Evolutionary conservation across 2,329 filamentous ascomycete species (phyloP).

Genomic region (Colletotrichum lupini): DNA sequence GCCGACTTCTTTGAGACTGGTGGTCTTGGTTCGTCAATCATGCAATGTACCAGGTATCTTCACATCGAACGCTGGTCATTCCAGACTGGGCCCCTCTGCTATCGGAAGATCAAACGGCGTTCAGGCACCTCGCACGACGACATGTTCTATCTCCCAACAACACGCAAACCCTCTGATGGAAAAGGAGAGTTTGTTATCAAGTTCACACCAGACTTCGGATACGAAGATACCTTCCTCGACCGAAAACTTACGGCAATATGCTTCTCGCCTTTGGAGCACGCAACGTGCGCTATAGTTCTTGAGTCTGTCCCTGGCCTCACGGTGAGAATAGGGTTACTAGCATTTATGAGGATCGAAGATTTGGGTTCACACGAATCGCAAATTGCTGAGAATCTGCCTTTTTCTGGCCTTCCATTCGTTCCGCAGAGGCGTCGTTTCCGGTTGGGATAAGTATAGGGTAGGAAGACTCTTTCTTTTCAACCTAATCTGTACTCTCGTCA

Average conservation of each 20-base stretch:
- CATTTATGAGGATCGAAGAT: not conserved
- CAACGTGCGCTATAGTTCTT: not conserved
- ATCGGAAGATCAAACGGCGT: not conserved
- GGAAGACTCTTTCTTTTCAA: not conserved
- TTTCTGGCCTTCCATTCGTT: not conserved
- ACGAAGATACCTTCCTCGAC: not conserved
- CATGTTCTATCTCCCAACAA: not conserved
- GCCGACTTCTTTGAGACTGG: not conserved
- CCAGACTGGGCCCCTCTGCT: not conserved
- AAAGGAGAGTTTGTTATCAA: not conserved
- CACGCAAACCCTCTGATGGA: not conserved
- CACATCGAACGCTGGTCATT: slow-evolving; percentile 10
- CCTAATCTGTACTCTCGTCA: not conserved
- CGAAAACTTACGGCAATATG: not conserved
- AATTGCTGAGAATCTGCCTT: not conserved
- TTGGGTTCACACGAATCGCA: slow-evolving; percentile 5
- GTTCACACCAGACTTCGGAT: slow-evolving; percentile 2
- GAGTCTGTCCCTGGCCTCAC: not conserved
- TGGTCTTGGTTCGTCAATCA: not conserved
- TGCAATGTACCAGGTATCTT: not conserved
- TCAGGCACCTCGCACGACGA: not conserved
- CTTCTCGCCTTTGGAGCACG: not conserved
- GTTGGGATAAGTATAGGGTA: not conserved
- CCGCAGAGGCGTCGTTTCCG: not conserved
- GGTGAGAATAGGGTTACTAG: not conserved